Evolutionary conservation across 1,139 yeast genomes (phyloP).

Genomic region (Scheffersomyces titani): DNA sequence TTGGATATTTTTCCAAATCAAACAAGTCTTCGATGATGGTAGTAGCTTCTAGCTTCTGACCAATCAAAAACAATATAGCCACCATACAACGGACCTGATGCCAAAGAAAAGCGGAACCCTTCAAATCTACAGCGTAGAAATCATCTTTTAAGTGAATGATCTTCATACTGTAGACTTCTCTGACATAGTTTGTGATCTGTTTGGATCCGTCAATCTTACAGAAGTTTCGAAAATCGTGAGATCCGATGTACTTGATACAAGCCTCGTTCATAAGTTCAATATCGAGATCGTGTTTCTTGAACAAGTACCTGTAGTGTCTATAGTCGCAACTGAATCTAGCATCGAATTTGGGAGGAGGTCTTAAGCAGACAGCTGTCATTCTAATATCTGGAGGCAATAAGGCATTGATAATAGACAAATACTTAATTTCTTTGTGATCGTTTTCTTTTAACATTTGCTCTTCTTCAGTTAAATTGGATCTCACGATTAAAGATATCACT

Average conservation of each 20-base stretch:
- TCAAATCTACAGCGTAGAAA: conserved; percentile 69
- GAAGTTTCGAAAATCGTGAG: conserved; percentile 89
- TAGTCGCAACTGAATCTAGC: conserved; percentile 87
- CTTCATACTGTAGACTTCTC: conserved; percentile 57
- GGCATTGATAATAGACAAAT: conserved; percentile 72
- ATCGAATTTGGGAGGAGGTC: conserved; percentile 83
- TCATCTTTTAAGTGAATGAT: conserved; percentile 48
- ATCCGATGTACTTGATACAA: conserved; percentile 66
- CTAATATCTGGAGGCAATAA: conserved; percentile 79
- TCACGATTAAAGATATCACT: conserved; percentile 75
- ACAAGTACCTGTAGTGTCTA: conserved; percentile 85
- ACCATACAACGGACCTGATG: conserved; percentile 98
- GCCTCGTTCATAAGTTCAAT: conserved; percentile 69
- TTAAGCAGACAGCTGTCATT: conserved; percentile 75
- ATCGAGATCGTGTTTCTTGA: conserved; percentile 57
- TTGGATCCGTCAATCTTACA: conserved; percentile 94
- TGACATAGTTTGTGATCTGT: conserved; percentile 74
- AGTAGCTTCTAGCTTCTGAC: conserved; percentile 72
- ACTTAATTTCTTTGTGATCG: conserved; percentile 74
- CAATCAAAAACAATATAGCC: conserved; percentile 77
- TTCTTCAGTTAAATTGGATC: conserved; percentile 60
- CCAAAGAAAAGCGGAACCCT: conserved; percentile 94
- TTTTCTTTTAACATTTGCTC: conserved; percentile 59
- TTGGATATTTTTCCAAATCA: conserved; percentile 58
- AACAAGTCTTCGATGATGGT: conserved; percentile 58